Percentiles rank a stretch among this genome's conserved stretches.
phyloP scores from a whole-genome alignment of 768 basidiomycete species.

The Thelephora aurantiotincta region DNA sequence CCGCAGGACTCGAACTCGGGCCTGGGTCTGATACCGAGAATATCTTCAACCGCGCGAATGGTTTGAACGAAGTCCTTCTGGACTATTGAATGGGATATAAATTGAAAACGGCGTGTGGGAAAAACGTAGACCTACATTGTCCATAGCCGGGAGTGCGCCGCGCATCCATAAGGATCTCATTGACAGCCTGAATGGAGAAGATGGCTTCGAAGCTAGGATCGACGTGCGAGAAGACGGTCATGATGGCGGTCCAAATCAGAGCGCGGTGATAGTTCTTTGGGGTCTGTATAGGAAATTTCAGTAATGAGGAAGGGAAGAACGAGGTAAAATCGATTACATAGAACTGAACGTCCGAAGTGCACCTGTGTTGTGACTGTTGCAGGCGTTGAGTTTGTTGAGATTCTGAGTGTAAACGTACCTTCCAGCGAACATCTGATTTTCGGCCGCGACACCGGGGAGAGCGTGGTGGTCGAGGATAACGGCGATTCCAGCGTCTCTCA shows the following conservation, averaged over 20 bases:
- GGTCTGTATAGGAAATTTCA: constrained; percentile 28
- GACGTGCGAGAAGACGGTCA: constrained; percentile 57
- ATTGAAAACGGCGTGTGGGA: neutral
- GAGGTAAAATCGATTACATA: constrained; percentile 32
- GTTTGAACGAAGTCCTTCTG: constrained; percentile 55
- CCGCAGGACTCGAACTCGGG: constrained; percentile 10
- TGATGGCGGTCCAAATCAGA: constrained; percentile 69
- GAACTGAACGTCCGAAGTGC: constrained; percentile 56
- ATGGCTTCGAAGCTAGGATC: constrained; percentile 53
- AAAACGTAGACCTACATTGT: constrained; percentile 31
- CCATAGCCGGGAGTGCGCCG: constrained; percentile 53
- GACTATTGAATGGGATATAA: constrained; percentile 23
- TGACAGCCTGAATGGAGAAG: constrained; percentile 61
- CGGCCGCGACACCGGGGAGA: constrained; percentile 51
- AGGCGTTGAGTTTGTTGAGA: neutral
- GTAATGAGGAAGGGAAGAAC: neutral
- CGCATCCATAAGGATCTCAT: constrained; percentile 69
- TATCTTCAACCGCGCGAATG: constrained; percentile 50
- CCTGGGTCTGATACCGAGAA: constrained; percentile 36
- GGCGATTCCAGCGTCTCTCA: constrained; percentile 46
- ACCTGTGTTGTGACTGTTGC: constrained; percentile 26
- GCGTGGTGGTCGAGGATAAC: constrained; percentile 63
- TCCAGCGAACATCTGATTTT: constrained; percentile 56
- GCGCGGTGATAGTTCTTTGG: constrained; percentile 63
- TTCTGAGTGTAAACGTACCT: constrained; percentile 22